Evolutionary conservation across 139 green algal genomes (phyloP).

Genomic region (Pleodorina starrii): DNA sequence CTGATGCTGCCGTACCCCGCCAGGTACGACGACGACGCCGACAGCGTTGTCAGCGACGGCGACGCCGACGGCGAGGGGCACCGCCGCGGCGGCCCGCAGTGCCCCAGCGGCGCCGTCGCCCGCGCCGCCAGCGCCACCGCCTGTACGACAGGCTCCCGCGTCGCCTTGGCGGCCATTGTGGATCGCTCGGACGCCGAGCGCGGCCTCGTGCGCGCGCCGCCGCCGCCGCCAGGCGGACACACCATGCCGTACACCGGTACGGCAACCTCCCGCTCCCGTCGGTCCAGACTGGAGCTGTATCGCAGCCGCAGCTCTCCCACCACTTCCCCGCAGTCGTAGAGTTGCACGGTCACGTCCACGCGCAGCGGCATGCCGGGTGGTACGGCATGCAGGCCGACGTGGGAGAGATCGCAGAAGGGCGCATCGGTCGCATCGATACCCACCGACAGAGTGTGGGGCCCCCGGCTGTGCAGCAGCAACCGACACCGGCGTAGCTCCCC

Average conservation of each 20-base stretch:
- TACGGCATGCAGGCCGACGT: not conserved
- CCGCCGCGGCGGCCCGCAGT: not conserved
- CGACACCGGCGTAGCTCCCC: constrained; percentile 44
- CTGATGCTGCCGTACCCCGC: not conserved
- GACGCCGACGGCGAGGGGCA: not conserved
- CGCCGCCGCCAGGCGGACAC: not conserved
- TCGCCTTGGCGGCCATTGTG: not conserved
- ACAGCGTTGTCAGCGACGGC: not conserved
- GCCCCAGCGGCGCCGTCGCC: not conserved
- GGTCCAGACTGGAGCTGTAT: not conserved
- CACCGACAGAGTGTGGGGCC: not conserved
- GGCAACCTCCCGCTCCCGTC: not conserved
- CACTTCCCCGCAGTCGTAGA: not conserved
- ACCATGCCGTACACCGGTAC: constrained; percentile 48
- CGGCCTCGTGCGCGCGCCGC: not conserved
- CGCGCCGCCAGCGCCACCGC: constrained; percentile 5
- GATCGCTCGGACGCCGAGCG: not conserved
- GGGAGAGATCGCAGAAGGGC: not conserved
- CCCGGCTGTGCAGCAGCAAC: constrained; percentile 23
- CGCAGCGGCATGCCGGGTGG: not conserved
- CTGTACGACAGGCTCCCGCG: not conserved
- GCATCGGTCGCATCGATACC: not conserved
- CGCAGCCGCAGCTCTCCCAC: constrained; percentile 36
- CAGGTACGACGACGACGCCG: not conserved
- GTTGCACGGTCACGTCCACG: constrained; percentile 15